Base-by-base conservation (phyloP, 805 yeast genomes). In the Ogataea corticis region DNA sequence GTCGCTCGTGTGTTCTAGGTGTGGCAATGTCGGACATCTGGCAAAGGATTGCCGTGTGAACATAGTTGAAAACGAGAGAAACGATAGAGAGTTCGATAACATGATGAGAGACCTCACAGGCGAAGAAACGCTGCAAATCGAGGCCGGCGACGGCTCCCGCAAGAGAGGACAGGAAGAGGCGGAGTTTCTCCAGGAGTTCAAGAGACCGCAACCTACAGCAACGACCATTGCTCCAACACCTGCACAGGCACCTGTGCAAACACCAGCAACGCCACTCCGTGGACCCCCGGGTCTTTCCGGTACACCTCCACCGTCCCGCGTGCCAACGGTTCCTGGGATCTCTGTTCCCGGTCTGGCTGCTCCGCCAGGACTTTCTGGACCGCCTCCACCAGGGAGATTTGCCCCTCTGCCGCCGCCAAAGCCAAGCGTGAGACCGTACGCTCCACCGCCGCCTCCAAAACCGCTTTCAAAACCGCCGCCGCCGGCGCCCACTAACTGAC, bases 21-120 rank as follows among this genome's bases (percentile, higher is more conserved):
- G 98, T 75, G 96, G 95, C 1, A 77, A 77, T 42, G 70, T 76
- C 21, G 99, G 98, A 1, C 98, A 92, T 67, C 80, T 82, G 50
- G 91, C 96, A 1, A 73, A 89, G 46, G 98, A 94, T 66, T 94
- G 99, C 74, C 79, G 75, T 46, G 68, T 67, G 30, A 64, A 66
- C n/a, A 41, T 50, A 23, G 58, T 45, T 32, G 55, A 48, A 25
- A 37, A 40, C 37, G 52, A 45, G 15, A 49, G 45, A 23, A 73
- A 76, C 31, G 82, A 78, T 40, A 56, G 65, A 35, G 83, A 79
- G 51, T 72, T 72, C 48, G 77, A 73, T 33, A 71, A 68, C 43
- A 72, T 80, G 67, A 73, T 81, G 75, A 62, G 65, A 42, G 82
- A 75, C 43, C 60, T 77, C 40, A 68, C 69, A 43, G 73, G 73